phyloP scores from a whole-genome alignment of 345 rosid species.

The Microthlaspi erraticum region DNA sequence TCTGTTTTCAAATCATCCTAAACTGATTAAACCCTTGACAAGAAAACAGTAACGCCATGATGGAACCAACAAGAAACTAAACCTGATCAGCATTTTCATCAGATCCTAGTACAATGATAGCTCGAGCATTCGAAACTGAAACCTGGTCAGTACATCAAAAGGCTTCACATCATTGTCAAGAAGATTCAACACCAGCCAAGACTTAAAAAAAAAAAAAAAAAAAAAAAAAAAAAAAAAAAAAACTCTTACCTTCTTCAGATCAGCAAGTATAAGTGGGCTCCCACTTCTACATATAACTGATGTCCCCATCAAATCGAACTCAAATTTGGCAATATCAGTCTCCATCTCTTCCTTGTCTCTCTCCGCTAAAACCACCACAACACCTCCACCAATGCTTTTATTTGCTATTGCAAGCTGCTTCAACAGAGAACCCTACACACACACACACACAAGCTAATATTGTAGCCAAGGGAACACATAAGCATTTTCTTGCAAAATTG shows the following conservation, averaged over 20 bases:
- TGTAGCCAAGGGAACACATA: neutral
- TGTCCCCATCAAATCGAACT: constrained; percentile 92
- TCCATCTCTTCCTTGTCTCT: constrained; percentile 98
- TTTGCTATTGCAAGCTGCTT: constrained; percentile 96
- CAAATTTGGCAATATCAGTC: constrained; percentile 79
- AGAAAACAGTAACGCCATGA: constrained; percentile 21
- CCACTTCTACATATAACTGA: constrained; percentile 95
- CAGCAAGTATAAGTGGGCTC: constrained; percentile 87
- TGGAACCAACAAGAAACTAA: constrained; percentile 22
- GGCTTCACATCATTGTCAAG: constrained; percentile 2
- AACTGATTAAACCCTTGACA: constrained; percentile 29
- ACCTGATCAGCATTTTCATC: constrained; percentile 99
- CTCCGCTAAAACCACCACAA: constrained; percentile 85
- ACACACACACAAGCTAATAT: neutral
- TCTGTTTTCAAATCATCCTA: constrained; percentile 48
- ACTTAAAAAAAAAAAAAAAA: too few species aligned
- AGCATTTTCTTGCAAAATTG: too few species aligned
- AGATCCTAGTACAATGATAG: constrained; percentile 81
- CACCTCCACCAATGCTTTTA: constrained; percentile 90
- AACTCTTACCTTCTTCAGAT: constrained; percentile 67
- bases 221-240: too few species aligned
- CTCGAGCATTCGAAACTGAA: constrained; percentile 89
- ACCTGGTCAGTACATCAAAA: constrained; percentile 52
- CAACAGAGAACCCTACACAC: constrained; percentile 80
- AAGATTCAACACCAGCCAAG: constrained; percentile 6